Conservation (phyloP, 1,284 basidiomycete genomes). For the Cutaneotrichosporon daszewskae region DNA sequence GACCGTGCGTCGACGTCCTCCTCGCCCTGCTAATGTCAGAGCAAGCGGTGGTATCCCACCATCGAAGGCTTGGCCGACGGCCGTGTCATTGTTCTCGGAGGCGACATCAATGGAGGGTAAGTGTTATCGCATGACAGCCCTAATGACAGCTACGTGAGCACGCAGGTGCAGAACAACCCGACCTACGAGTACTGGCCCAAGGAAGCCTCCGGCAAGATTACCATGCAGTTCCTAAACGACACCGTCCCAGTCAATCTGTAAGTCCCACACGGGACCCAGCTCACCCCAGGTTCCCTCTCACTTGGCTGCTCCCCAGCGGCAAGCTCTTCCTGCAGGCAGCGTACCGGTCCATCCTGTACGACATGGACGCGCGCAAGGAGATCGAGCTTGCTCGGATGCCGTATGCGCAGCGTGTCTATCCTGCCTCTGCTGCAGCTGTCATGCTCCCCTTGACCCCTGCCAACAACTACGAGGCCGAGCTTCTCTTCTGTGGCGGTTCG, state of each 20-base stretch:
- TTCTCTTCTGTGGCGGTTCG: slow-evolving; percentile 83
- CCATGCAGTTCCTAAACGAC: slow-evolving; percentile 71
- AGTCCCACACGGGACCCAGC: too few relatives aligned
- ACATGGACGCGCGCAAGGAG: slow-evolving; percentile 33
- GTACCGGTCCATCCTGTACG: slow-evolving; percentile 44
- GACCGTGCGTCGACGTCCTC: slow-evolving; percentile 72
- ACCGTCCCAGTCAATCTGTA: slow-evolving; percentile 87
- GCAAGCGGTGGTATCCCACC: slow-evolving; percentile 72
- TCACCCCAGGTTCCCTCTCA: slow-evolving; percentile 82
- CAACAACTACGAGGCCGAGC: slow-evolving; percentile 79
- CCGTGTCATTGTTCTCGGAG: slow-evolving; percentile 51
- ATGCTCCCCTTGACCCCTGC: slow-evolving; percentile 86
- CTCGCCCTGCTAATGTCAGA: slow-evolving; percentile 13
- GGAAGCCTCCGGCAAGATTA: slow-evolving; percentile 52
- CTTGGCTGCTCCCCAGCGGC: slow-evolving; percentile 76
- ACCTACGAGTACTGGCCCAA: slow-evolving; percentile 70
- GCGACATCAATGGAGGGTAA: slow-evolving; percentile 45
- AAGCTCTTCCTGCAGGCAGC: slow-evolving; percentile 63
- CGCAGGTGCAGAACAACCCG: slow-evolving; percentile 66
- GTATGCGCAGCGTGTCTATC: slow-evolving; percentile 74
- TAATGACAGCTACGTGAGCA: slow-evolving; percentile 64
- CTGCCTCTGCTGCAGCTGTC: slow-evolving; percentile 78
- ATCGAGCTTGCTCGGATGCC: slow-evolving; percentile 46
- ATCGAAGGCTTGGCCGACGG: slow-evolving; percentile 52
- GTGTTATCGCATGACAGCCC: slow-evolving; percentile 5